Evolutionary conservation across 139 green algal species (phyloP).

Genomic region (Limnomonas spitsbergensis): DNA sequence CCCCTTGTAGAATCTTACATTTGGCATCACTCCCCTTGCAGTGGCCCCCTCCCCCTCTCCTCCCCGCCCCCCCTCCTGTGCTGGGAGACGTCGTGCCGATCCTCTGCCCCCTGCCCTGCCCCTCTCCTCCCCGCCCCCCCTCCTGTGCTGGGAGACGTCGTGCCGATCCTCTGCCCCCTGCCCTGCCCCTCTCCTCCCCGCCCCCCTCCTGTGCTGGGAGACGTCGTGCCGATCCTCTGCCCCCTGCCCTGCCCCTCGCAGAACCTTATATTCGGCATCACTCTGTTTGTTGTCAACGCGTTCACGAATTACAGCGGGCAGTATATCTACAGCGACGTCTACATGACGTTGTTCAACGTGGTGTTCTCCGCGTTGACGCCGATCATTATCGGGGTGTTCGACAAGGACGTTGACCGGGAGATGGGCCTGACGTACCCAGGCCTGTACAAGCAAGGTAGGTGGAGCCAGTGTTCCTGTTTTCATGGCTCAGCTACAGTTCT

Average conservation of each 20-base stretch:
- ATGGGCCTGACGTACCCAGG: constrained; percentile 43
- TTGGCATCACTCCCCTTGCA: too few relatives aligned
- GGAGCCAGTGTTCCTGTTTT: neutral
- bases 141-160: too few relatives aligned
- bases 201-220: too few relatives aligned
- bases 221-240: too few relatives aligned
- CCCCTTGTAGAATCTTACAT: constrained; percentile 63
- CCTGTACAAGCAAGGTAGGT: constrained; percentile 52
- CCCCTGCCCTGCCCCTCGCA: constrained; percentile 3
- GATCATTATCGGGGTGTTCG: constrained; percentile 63
- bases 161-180: too few relatives aligned
- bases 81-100: too few relatives aligned
- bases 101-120: too few relatives aligned
- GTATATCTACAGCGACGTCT: constrained; percentile 73
- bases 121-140: too few relatives aligned
- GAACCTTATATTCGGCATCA: constrained; percentile 83
- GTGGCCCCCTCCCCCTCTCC: too few relatives aligned
- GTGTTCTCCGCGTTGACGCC: constrained; percentile 65
- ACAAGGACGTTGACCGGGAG: constrained; percentile 59
- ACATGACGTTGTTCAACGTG: constrained; percentile 79
- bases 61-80: too few relatives aligned
- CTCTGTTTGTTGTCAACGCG: constrained; percentile 72
- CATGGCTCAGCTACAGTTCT: too few relatives aligned
- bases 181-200: too few relatives aligned
- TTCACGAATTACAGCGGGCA: constrained; percentile 66